Percentiles rank a stretch among this genome's conserved stretches.
Conservation (phyloP, 2,329 filamentous ascomycete species). For the Neurospora sp. region DNA sequence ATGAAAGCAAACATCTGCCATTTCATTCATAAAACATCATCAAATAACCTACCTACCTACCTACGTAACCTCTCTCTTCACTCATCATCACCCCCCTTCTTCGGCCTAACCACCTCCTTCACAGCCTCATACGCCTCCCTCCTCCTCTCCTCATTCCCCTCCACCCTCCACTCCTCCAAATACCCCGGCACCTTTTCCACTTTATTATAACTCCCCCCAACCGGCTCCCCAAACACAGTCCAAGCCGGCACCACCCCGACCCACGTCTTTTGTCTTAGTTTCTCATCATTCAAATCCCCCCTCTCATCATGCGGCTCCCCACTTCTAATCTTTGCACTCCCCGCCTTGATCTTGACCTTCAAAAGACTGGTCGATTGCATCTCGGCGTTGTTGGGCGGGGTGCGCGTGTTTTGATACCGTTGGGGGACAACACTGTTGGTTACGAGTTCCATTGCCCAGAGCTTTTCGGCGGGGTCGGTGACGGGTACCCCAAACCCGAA, state of each 20-base stretch:
- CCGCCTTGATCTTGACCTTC: conserved; percentile 55
- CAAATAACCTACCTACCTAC: not conserved
- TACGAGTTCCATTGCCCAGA: conserved; percentile 69
- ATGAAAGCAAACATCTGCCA: no score
- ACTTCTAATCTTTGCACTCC: conserved; percentile 64
- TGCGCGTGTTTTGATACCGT: conserved; percentile 59
- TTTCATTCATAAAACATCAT: not conserved
- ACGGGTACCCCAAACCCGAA: conserved; percentile 66
- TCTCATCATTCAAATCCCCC: conserved; percentile 35
- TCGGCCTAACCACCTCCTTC: conserved; percentile 6
- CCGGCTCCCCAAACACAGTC: conserved; percentile 51
- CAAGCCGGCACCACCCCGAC: conserved; percentile 53
- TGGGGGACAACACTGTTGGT: conserved; percentile 62
- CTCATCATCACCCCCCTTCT: not conserved
- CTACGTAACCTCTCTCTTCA: not conserved
- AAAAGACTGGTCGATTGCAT: conserved; percentile 66
- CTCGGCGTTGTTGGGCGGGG: conserved; percentile 63
- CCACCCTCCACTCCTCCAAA: conserved; percentile 35
- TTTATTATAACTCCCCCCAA: conserved; percentile 49
- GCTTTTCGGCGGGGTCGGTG: conserved; percentile 56
- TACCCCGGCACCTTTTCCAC: conserved; percentile 51
- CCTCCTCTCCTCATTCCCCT: conserved; percentile 23
- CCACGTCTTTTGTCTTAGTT: conserved; percentile 36
- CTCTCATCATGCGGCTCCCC: conserved; percentile 51
- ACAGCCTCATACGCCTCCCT: conserved; percentile 17